phyloP scores from a whole-genome alignment of 257 asterid genomes.

The Nicotiana knightiana region DNA sequence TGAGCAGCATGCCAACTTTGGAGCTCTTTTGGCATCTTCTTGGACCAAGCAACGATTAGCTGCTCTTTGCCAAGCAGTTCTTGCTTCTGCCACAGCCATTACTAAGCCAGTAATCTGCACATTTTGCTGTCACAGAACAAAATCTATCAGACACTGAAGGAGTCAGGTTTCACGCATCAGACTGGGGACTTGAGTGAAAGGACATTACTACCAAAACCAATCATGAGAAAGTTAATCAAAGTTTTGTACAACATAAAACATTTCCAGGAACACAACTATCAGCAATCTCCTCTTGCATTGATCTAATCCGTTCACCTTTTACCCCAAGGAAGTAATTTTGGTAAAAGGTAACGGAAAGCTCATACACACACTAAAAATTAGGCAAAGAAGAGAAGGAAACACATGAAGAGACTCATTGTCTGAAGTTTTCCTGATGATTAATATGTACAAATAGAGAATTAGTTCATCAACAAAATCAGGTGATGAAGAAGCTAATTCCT shows the following conservation, averaged over 20 bases:
- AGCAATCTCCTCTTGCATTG: neutral
- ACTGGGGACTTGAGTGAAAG: neutral
- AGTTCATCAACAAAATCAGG: neutral
- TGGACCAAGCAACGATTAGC: conserved; percentile 82
- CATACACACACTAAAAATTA: neutral
- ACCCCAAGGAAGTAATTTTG: neutral
- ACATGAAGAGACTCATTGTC: neutral
- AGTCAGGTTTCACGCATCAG: neutral
- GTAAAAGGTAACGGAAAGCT: neutral
- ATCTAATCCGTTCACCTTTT: neutral
- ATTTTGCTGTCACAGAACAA: conserved; percentile 5
- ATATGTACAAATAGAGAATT: neutral
- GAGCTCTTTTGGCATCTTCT: conserved; percentile 94
- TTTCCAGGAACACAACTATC: neutral
- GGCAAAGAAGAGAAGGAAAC: neutral
- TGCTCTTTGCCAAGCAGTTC: conserved; percentile 87
- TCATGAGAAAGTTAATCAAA: neutral
- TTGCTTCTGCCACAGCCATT: conserved; percentile 77
- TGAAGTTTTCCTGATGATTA: neutral
- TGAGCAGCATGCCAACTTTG: conserved; percentile 75
- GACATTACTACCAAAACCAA: neutral
- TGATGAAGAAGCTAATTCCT: neutral
- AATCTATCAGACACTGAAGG: neutral
- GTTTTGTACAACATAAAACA: neutral
- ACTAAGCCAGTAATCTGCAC: conserved; percentile 33